A percentile compares a stretch with the other conserved stretches of the same genome.
phyloP scores from a whole-genome alignment of 2,329 filamentous ascomycete genomes.

The Colletotrichum euphorbiae region DNA sequence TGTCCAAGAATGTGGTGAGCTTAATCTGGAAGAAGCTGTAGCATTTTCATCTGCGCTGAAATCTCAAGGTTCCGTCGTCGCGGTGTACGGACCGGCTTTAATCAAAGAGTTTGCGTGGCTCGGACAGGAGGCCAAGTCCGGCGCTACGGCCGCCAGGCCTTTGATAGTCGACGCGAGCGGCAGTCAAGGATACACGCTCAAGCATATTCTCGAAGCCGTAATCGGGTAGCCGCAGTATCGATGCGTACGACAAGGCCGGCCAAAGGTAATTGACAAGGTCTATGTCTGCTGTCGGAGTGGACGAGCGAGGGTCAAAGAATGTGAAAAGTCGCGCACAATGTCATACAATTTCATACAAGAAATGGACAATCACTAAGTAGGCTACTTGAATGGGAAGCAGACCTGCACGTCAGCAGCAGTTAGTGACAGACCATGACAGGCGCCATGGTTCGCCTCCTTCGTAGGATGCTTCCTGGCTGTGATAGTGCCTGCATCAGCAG shows the following conservation, averaged over 20 bases:
- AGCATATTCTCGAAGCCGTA: conserved; percentile 43
- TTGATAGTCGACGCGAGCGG: conserved; percentile 50
- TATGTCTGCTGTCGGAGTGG: background rate
- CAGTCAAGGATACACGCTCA: conserved; percentile 43
- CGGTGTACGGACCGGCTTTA: conserved; percentile 25
- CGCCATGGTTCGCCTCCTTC: conserved; percentile 50
- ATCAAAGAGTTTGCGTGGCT: conserved; percentile 47
- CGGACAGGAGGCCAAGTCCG: conserved; percentile 16
- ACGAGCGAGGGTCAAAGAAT: conserved; percentile 36
- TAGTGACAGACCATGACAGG: conserved; percentile 40
- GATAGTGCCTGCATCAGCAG: conserved; percentile 46
- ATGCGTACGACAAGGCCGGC: conserved; percentile 47
- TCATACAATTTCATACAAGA: conserved; percentile 47
- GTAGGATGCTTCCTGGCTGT: conserved; percentile 52
- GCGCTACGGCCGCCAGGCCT: conserved; percentile 18
- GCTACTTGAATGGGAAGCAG: background rate
- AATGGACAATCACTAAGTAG: too few species aligned
- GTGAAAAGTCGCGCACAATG: conserved; percentile 45
- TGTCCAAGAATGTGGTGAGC: background rate
- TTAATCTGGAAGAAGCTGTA: background rate
- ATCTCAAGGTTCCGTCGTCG: conserved; percentile 5
- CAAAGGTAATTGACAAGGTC: conserved; percentile 45
- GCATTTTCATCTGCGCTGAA: conserved; percentile 1
- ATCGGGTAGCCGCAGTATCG: conserved; percentile 43
- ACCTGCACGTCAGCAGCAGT: background rate